These are phyloP conservation scores for Dendrothele bispora DNA, from an alignment of 768 basidiomycete species.

Conservation along the genomic window DNA sequence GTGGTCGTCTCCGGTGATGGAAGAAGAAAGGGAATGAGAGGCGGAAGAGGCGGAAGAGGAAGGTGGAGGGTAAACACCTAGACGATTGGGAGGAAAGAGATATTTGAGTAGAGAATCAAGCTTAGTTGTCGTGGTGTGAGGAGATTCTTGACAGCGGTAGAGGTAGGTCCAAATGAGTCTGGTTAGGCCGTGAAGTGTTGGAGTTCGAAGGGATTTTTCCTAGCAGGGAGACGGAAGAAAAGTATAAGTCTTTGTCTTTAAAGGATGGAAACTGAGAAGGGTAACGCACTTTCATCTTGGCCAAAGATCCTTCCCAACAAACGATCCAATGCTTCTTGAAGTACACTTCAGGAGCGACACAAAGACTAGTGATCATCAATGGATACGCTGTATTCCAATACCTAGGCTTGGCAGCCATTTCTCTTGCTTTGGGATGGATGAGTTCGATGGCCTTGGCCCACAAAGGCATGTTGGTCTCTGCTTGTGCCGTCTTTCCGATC, in stretches of 20 bases:
- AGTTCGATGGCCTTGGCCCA: constrained; percentile 92
- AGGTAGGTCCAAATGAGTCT: constrained; percentile 92
- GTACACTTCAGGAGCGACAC: constrained; percentile 83
- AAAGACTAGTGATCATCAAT: constrained; percentile 77
- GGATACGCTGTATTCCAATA: constrained; percentile 91
- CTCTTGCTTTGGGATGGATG: constrained; percentile 78
- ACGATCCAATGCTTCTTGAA: constrained; percentile 81
- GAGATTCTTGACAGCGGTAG: constrained; percentile 87
- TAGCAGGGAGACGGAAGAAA: constrained; percentile 29
- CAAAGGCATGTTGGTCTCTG: constrained; percentile 92
- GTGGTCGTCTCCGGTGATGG: too few species aligned
- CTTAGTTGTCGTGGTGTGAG: constrained; percentile 77
- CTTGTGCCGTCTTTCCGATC: constrained; percentile 91
- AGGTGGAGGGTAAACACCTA: constrained; percentile 56
- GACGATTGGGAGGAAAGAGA: constrained; percentile 76
- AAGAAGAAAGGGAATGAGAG: too few species aligned
- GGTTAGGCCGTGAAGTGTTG: constrained; percentile 78
- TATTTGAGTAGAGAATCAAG: constrained; percentile 73
- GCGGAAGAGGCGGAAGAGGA: too few species aligned
- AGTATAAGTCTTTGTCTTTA: not conserved
- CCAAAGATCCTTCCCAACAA: constrained; percentile 70
- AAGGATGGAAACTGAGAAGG: too few species aligned
- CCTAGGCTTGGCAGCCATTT: constrained; percentile 84
- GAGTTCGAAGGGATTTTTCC: constrained; percentile 74
- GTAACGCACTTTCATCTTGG: constrained; percentile 75